phyloP scores from a whole-genome alignment of 805 yeast species.

The Naumovozyma castellii region DNA sequence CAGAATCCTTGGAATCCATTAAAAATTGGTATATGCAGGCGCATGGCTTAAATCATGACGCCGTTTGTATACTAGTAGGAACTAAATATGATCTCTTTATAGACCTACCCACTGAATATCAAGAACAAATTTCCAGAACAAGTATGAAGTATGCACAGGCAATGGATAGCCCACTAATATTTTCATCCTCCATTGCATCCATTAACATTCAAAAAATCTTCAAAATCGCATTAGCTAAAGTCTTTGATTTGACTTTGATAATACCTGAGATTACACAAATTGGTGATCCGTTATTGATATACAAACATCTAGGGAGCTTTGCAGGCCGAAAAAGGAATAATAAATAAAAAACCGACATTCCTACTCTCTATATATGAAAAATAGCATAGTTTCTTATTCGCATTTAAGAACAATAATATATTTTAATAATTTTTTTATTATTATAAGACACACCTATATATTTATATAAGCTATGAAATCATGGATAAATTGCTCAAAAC shows the following conservation, averaged over 20 bases:
- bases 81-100: conserved; percentile 85
- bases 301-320: conserved; percentile 30
- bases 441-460: too few species aligned
- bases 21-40: conserved; percentile 93
- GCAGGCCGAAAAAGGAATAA: too few species aligned
- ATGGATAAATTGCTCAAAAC: too few species aligned
- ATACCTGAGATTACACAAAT: conserved; percentile 71
- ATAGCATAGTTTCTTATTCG: too few species aligned
- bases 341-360: too few species aligned
- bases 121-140: conserved; percentile 68
- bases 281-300: conserved; percentile 87
- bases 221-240: conserved; percentile 80
- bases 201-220: conserved; percentile 89
- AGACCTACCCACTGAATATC: conserved; percentile 66
- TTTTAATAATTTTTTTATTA: too few species aligned
- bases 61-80: conserved; percentile 84
- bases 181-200: conserved; percentile 84
- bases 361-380: too few species aligned
- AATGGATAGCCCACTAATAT: conserved; percentile 74
- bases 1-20: conserved; percentile 68
- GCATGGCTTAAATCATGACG: conserved; percentile 77
- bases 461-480: too few species aligned
- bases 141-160: conserved; percentile 77
- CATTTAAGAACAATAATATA: too few species aligned
- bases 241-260: conserved; percentile 73